phyloP scores from a whole-genome alignment of 495 filamentous ascomycete species.

The Penicillium angulare region DNA sequence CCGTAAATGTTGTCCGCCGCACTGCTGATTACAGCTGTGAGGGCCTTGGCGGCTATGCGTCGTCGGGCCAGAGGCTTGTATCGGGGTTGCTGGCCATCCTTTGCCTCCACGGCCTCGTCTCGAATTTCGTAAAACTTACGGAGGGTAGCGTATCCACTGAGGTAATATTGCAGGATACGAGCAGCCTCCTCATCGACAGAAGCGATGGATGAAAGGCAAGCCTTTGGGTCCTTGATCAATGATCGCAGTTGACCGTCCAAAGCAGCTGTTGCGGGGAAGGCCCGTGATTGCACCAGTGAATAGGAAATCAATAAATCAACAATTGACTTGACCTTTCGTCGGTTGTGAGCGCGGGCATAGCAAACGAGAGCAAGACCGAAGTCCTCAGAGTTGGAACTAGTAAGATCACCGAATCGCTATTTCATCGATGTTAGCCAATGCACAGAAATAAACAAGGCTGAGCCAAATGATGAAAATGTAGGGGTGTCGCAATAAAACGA shows the following conservation, averaged over 20 bases:
- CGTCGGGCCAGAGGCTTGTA: slow-evolving; percentile 54
- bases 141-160: slow-evolving; percentile 88
- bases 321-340: slow-evolving; percentile 73
- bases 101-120: slow-evolving; percentile 55
- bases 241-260: slow-evolving; percentile 66
- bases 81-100: slow-evolving; percentile 39
- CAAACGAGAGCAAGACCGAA: slow-evolving; percentile 83
- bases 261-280: slow-evolving; percentile 64
- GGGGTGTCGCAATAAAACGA: not conserved
- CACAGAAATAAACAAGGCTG: no score
- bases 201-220: slow-evolving; percentile 62
- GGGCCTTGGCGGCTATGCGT: slow-evolving; percentile 64
- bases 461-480: no score
- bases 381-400: slow-evolving; percentile 61
- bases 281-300: slow-evolving; percentile 77
- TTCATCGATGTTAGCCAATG: no score
- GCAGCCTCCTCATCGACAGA: slow-evolving; percentile 72
- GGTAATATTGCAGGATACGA: slow-evolving; percentile 70
- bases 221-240: slow-evolving; percentile 64
- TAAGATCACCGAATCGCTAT: slow-evolving; percentile 74
- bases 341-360: slow-evolving; percentile 75
- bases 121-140: slow-evolving; percentile 84
- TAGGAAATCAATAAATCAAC: slow-evolving; percentile 83
- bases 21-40: slow-evolving; percentile 76
- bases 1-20: slow-evolving; percentile 86